phyloP scores from a whole-genome alignment of 140 eudicot genomes.

The Flaveria floridana region DNA sequence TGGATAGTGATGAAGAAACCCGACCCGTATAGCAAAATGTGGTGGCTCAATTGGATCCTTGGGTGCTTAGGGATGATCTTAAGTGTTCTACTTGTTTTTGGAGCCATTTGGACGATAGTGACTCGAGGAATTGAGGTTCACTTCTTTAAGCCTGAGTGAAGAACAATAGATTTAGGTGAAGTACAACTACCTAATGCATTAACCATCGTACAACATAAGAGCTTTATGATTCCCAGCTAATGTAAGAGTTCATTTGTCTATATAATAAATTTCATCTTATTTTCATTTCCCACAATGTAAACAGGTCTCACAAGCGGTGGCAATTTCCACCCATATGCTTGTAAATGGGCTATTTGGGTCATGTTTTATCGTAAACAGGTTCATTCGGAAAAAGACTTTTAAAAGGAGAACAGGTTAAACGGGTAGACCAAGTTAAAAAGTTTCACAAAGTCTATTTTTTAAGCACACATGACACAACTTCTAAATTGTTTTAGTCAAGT shows the following conservation, averaged over 20 bases:
- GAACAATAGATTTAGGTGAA: conserved; percentile 7
- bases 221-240: conserved; percentile 14
- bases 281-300: conserved; percentile 6
- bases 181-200: conserved; percentile 20
- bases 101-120: conserved; percentile 36
- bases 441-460: background rate
- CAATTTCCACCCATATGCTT: background rate
- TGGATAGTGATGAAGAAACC: conserved; percentile 53
- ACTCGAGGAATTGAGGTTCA: conserved; percentile 38
- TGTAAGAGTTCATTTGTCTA: conserved; percentile 14
- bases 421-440: background rate
- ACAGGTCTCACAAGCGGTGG: background rate
- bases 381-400: background rate
- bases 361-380: background rate
- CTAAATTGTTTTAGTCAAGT: background rate
- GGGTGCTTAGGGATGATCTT: conserved; percentile 42
- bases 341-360: background rate
- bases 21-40: conserved; percentile 26
- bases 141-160: conserved; percentile 61
- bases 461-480: background rate
- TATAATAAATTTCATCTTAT: conserved; percentile 17
- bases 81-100: conserved; percentile 38
- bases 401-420: background rate
- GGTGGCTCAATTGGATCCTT: conserved; percentile 50
- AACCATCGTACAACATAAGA: conserved; percentile 10